Conservation (phyloP, 148 eudicot genomes). For the Pharnaceum exiguum region DNA sequence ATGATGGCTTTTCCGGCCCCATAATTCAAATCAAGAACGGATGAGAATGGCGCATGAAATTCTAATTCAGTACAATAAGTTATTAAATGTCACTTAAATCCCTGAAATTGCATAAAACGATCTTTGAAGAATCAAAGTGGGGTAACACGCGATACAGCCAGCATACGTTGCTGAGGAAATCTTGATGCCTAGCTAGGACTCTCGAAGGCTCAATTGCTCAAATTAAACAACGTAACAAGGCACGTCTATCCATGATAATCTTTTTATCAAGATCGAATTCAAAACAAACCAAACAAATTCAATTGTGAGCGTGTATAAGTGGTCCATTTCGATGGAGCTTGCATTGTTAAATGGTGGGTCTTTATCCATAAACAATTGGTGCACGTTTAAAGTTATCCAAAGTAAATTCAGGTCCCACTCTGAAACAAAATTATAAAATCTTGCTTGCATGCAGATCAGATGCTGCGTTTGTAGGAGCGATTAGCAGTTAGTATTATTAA, state of each 20-base stretch:
- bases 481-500: no score
- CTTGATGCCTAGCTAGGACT: no score
- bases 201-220: no score
- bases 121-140: constrained; percentile 6
- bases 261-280: not conserved
- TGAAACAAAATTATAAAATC: not conserved
- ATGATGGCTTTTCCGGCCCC: no score
- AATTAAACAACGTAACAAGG: no score
- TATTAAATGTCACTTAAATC: no score
- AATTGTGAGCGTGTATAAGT: not conserved
- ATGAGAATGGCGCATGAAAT: no score
- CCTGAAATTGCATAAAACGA: constrained; percentile 7
- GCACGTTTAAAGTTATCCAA: not conserved
- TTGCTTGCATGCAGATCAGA: constrained; percentile 2
- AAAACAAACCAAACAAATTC: not conserved
- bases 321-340: not conserved
- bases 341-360: constrained; percentile 6
- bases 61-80: no score
- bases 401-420: not conserved
- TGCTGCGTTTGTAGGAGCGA: no score
- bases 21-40: no score
- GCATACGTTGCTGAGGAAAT: not conserved
- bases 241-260: no score
- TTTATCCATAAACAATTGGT: not conserved
- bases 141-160: not conserved